Base-by-base conservation (phyloP, 345 rosid genomes). In the Arabidopsis suecica region DNA sequence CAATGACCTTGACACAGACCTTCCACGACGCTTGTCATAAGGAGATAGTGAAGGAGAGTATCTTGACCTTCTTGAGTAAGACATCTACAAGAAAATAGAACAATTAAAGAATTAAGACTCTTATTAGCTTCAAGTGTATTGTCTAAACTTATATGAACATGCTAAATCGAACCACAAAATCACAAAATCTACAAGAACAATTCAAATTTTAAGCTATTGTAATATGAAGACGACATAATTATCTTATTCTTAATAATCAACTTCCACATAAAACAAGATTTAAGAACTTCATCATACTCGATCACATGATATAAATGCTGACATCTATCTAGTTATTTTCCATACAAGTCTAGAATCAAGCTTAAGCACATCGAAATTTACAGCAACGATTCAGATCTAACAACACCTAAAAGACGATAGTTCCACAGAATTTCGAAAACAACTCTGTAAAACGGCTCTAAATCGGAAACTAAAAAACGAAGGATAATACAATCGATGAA, bases 41-140 rank as follows among this genome's bases (percentile, higher is more conserved):
- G 93, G 88, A 1, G 96, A 87, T 37, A 90, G 84, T 32, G 93
- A 87, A 0, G 23, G 82, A 5, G 93, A 87, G 68, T 91, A 87
- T 69, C 87, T 85, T 41, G 88, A 89, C 72, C 98, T 85, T 75
- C 30, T 84, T 2, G 96, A 84, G 83, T 86, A 88, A 1, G 96
- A 87, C 98, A 93, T 93, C 98, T 93, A 69, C 23, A 50, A 14
- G 1, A 16, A 28, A 30, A 48, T 3, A 50, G 0, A 48, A 37
- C 9, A 49, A 10, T 13, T 3, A 12, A 12, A 18, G 49, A 3
- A 66, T 6, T 66, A 11, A 36, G 12, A 42, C 5, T 38, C 16
- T 3, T 14, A 5, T 3, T 14, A 5, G 10, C 22, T 36, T 62
- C 30, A 59, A 22, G 34, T 36, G 33, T 45, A 7, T 32, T 4